A percentile compares a stretch with the other conserved stretches of the same genome.
Conservation (phyloP, 169 alveolate genomes). For the Amoebophrya sp. region DNA sequence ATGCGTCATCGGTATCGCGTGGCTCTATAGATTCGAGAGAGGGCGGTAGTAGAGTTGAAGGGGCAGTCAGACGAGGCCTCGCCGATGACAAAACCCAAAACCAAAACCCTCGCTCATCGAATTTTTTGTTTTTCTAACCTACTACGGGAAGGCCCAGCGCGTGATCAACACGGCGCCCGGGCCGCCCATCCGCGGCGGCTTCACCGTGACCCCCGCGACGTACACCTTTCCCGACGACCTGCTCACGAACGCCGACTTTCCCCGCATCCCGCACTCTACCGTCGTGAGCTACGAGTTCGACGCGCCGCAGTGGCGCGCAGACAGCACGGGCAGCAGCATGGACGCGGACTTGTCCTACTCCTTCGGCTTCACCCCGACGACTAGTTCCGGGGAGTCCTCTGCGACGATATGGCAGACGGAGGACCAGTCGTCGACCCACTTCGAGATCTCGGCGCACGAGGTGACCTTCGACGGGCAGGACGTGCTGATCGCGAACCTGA, state of each 20-base stretch:
- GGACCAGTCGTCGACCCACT: not conserved
- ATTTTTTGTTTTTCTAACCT: too few relatives aligned
- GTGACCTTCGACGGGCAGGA: not conserved
- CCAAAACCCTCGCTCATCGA: too few relatives aligned
- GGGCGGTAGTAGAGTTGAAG: too few relatives aligned
- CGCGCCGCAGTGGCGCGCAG: slow-evolving; percentile 5
- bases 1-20: too few relatives aligned
- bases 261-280: not conserved
- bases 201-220: not conserved
- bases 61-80: too few relatives aligned
- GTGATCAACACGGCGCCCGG: not conserved
- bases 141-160: not conserved
- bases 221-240: not conserved
- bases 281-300: not conserved
- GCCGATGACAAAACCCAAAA: too few relatives aligned
- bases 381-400: not conserved
- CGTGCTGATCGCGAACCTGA: not conserved
- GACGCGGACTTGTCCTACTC: not conserved
- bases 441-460: not conserved
- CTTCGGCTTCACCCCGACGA: not conserved
- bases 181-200: not conserved
- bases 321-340: not conserved
- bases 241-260: not conserved
- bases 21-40: too few relatives aligned
- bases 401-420: not conserved